Percentiles rank a stretch among this genome's conserved stretches.
phyloP scores from a whole-genome alignment of 2,329 filamentous ascomycete species.

The Colletotrichum spinosum region DNA sequence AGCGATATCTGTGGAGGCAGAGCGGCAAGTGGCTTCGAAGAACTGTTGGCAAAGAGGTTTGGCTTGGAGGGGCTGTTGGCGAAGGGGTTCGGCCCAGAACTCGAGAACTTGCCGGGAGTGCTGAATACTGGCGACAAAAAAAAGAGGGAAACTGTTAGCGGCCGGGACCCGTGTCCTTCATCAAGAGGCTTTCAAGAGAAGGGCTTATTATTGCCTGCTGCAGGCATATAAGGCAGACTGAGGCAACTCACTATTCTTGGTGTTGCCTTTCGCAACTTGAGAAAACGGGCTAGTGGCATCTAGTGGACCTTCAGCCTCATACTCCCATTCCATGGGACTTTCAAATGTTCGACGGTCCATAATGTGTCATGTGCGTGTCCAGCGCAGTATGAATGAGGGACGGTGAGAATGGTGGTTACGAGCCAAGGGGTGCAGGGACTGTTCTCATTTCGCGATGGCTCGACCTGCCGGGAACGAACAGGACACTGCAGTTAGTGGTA shows the following conservation, averaged over 20 bases:
- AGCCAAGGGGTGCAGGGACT: constrained; percentile 6
- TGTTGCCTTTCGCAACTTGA: constrained; percentile 57
- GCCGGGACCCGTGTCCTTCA: too few relatives aligned
- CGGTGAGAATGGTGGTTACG: background rate
- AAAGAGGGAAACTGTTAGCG: constrained; percentile 2
- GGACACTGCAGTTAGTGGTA: constrained; percentile 14
- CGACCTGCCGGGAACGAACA: constrained; percentile 15
- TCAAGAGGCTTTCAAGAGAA: background rate
- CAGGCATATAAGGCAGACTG: background rate
- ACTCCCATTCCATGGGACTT: constrained; percentile 76
- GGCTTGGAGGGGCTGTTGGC: constrained; percentile 41
- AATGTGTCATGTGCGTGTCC: constrained; percentile 29
- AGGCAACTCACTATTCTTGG: constrained; percentile 54
- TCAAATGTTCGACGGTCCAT: constrained; percentile 70
- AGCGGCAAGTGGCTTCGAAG: constrained; percentile 53
- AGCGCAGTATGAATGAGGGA: too few relatives aligned
- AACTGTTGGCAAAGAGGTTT: constrained; percentile 48
- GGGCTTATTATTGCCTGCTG: background rate
- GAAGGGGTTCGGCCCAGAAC: constrained; percentile 50
- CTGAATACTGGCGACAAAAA: constrained; percentile 47
- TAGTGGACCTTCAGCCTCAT: constrained; percentile 66
- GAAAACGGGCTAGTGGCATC: constrained; percentile 73
- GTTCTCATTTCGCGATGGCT: constrained; percentile 9
- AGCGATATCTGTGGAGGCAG: constrained; percentile 58
- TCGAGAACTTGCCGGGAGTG: constrained; percentile 50